Base-by-base conservation (phyloP, 305 asterid species). In the Fraxinus dipetala region DNA sequence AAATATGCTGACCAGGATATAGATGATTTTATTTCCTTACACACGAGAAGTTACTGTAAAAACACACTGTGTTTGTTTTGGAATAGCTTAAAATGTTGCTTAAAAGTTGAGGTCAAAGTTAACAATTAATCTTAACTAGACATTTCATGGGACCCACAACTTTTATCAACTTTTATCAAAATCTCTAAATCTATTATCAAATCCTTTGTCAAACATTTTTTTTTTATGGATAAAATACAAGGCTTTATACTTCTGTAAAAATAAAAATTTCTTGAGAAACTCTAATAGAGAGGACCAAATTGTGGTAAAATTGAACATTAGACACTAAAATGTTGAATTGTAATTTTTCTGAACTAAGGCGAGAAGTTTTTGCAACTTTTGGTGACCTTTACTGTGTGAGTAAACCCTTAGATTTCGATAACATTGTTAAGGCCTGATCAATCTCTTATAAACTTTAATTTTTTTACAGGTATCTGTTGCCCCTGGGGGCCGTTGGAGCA, bases 401-500 rank as follows among this genome's bases (percentile, higher is more conserved):
- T 70, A 26, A 65, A 26, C 73, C 18, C 73, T 65, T 18, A 65
- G 35, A 2, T 24, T 65, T 1, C 22, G 70, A 22, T 61, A 59
- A 22, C 4, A 65, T 65, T 65, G 31, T 10, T 65, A 16, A 28
- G 35, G n/a, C 18, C 73, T 11, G 73, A 11, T 26, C 73, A 8
- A 32, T 70, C 43, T 32, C 76, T 70, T 70, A 31, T 30, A 5
- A 40, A 34, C 28, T 5, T 72, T 7, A 59, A 77, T 83, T 72
- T 56, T 83, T 76, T 84, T 73, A 80, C 87, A 95, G 98, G 98
- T 93, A 76, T 94, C 99, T 76, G 98, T 93, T 82, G 81, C 94
- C 31, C 96, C 99, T 79, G 99, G 99, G 76, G 99, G 99, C 75
- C 96, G 97, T 65, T 95, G 99, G 99, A 90, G 86, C 88, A 88